Percentiles rank a stretch among this genome's conserved stretches.
Conservation (phyloP, 768 basidiomycete genomes). For the Brasilioporus rufonigricans region DNA sequence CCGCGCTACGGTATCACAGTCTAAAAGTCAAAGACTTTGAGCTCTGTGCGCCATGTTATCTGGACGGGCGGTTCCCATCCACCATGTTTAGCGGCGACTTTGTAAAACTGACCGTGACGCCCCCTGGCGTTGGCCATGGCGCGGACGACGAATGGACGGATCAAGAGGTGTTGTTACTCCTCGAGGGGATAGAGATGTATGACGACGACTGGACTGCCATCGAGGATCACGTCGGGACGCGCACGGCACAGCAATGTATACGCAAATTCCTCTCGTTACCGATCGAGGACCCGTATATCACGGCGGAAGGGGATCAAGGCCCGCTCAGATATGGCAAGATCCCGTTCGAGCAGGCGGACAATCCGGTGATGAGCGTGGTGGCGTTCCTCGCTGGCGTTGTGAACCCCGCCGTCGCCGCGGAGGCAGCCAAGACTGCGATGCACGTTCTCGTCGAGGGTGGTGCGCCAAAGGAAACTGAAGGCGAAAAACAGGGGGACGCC, state of each 20-base stretch:
- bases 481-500: slow-evolving; percentile 21
- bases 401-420: slow-evolving; percentile 84
- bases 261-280: slow-evolving; percentile 93
- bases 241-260: slow-evolving; percentile 93
- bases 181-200: slow-evolving; percentile 98
- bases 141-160: slow-evolving; percentile 81
- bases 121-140: slow-evolving; percentile 34
- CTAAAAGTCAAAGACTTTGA: slow-evolving; percentile 91
- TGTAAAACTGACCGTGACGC: slow-evolving; percentile 66
- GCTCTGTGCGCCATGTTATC: slow-evolving; percentile 89
- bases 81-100: slow-evolving; percentile 98
- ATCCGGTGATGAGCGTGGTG: slow-evolving; percentile 98
- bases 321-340: slow-evolving; percentile 71
- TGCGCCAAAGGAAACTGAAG: slow-evolving; percentile 37
- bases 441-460: slow-evolving; percentile 72
- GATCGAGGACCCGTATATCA: slow-evolving; percentile 93
- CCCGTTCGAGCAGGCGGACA: slow-evolving; percentile 93
- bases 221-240: slow-evolving; percentile 89
- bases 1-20: slow-evolving; percentile 83
- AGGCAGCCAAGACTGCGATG: slow-evolving; percentile 89
- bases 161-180: slow-evolving; percentile 80
- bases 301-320: slow-evolving; percentile 73
- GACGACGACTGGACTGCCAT: slow-evolving; percentile 96
- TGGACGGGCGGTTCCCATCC: slow-evolving; percentile 95
- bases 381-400: slow-evolving; percentile 95